Evolutionary conservation across 2,329 filamentous ascomycete genomes (phyloP).

Genomic region (Mycosphaerelloides madeirae): DNA sequence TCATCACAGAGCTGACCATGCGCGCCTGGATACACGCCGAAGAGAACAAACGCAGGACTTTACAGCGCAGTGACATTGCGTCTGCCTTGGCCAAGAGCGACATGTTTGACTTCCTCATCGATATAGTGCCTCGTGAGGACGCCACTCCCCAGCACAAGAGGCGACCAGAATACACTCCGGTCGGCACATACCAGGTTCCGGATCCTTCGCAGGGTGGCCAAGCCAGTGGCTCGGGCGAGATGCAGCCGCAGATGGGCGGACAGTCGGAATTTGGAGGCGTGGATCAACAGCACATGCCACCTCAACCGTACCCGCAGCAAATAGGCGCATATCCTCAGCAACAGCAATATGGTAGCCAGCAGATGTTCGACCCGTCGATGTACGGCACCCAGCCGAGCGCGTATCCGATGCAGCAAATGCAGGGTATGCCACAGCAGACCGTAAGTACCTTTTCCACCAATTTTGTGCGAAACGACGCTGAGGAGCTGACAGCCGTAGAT

Average conservation of each 20-base stretch:
- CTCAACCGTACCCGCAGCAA: constrained; percentile 64
- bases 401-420: constrained; percentile 30
- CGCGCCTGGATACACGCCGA: constrained; percentile 99
- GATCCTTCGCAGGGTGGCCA: constrained; percentile 49
- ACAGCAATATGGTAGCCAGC: constrained; percentile 67
- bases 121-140: constrained; percentile 95
- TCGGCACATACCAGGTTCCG: constrained; percentile 44
- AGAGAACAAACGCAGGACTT: constrained; percentile 93
- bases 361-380: constrained; percentile 79
- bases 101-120: constrained; percentile 99
- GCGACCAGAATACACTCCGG: constrained; percentile 34
- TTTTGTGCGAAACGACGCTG: constrained; percentile 8
- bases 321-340: constrained; percentile 82
- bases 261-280: constrained; percentile 31
- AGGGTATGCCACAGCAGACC: constrained; percentile 28
- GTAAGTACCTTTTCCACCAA: constrained; percentile 13
- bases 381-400: constrained; percentile 47
- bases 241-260: constrained; percentile 31
- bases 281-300: constrained; percentile 30
- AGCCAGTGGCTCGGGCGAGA: constrained; percentile 30
- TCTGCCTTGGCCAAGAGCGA: constrained; percentile 94
- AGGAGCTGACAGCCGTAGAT: constrained; percentile 22
- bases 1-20: constrained; percentile 94
- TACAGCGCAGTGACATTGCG: constrained; percentile 94
- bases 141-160: constrained; percentile 81